Evolutionary conservation across 2,329 filamentous ascomycete genomes (phyloP).

Genomic region (Penicillium oxalicum): DNA sequence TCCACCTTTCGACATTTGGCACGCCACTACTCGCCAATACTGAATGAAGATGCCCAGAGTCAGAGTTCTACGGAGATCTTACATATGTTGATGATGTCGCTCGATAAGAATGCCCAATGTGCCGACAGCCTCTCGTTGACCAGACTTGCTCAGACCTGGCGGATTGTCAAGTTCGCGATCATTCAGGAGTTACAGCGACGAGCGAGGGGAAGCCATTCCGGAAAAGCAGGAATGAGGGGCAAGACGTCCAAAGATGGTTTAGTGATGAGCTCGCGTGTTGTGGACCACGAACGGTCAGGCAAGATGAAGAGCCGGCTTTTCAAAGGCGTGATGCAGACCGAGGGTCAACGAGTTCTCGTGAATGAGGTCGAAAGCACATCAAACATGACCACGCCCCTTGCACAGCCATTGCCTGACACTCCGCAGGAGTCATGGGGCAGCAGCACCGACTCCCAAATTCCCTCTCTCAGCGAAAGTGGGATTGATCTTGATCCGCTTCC

Average conservation of each 20-base stretch:
- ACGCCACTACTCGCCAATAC: conserved; percentile 37
- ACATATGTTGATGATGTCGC: conserved; percentile 36
- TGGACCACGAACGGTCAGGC: conserved; percentile 30
- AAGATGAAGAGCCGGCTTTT: conserved; percentile 41
- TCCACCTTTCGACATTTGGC: conserved; percentile 40
- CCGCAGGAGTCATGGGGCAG: conserved; percentile 28
- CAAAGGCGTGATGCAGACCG: conserved; percentile 38
- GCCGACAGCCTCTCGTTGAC: conserved; percentile 47
- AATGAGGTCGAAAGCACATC: conserved; percentile 47
- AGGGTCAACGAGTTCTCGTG: conserved; percentile 26
- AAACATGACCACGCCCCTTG: conserved; percentile 52
- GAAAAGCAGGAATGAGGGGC: conserved; percentile 19
- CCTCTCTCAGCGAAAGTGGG: conserved; percentile 30
- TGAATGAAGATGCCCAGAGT: conserved; percentile 24
- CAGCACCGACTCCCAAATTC: conserved; percentile 25
- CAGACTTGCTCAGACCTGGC: conserved; percentile 55
- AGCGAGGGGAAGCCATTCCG: conserved; percentile 28
- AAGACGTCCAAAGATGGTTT: conserved; percentile 28
- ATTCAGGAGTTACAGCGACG: conserved; percentile 44
- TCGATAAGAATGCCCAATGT: conserved; percentile 50
- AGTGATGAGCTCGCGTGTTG: conserved; percentile 20
- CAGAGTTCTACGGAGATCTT: conserved; percentile 23
- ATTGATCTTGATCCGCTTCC: conserved; percentile 39
- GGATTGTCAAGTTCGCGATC: conserved; percentile 48
- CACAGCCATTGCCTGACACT: conserved; percentile 43